Conservation (phyloP, 768 basidiomycete genomes). For the Pulveroboletus frians region DNA sequence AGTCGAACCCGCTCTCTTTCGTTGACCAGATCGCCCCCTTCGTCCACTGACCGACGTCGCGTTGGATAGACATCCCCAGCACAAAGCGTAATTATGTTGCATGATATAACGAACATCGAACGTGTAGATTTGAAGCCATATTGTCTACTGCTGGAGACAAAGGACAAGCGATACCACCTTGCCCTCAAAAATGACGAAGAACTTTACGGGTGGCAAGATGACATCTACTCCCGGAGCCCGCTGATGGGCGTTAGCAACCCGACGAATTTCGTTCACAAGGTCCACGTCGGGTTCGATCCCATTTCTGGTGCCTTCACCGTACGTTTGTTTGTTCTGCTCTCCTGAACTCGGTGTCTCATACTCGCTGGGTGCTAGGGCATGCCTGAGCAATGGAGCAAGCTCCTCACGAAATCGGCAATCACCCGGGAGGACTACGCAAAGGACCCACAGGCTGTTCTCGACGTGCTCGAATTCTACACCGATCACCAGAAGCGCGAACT, state of each 20-base stretch:
- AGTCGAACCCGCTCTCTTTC: slow-evolving; percentile 21
- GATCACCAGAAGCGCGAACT: slow-evolving; percentile 95
- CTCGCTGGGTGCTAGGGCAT: slow-evolving; percentile 57
- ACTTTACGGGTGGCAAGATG: slow-evolving; percentile 97
- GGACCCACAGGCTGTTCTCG: slow-evolving; percentile 94
- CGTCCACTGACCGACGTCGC: slow-evolving; percentile 1
- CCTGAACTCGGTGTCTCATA: background rate
- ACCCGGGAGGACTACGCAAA: slow-evolving; percentile 97
- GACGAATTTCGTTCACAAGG: slow-evolving; percentile 97
- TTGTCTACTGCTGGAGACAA: slow-evolving; percentile 82
- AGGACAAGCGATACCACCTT: slow-evolving; percentile 75
- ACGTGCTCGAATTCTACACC: slow-evolving; percentile 97
- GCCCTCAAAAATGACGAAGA: slow-evolving; percentile 92
- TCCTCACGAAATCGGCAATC: slow-evolving; percentile 96
- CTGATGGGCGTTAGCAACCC: slow-evolving; percentile 92
- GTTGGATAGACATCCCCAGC: slow-evolving; percentile 43
- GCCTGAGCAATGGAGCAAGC: slow-evolving; percentile 94
- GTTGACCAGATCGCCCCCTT: background rate
- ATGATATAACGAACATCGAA: slow-evolving; percentile 82
- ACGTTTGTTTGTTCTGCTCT: slow-evolving; percentile 28
- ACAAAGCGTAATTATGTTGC: slow-evolving; percentile 59
- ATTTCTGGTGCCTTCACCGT: slow-evolving; percentile 92
- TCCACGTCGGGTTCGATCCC: slow-evolving; percentile 96
- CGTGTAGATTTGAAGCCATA: slow-evolving; percentile 94
- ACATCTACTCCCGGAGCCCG: slow-evolving; percentile 88